Evolutionary conservation across 2,329 filamentous ascomycete genomes (phyloP), one percentile per base, ranked within the genome.

Genomic region (Chaetomiaceae sp.): DNA sequence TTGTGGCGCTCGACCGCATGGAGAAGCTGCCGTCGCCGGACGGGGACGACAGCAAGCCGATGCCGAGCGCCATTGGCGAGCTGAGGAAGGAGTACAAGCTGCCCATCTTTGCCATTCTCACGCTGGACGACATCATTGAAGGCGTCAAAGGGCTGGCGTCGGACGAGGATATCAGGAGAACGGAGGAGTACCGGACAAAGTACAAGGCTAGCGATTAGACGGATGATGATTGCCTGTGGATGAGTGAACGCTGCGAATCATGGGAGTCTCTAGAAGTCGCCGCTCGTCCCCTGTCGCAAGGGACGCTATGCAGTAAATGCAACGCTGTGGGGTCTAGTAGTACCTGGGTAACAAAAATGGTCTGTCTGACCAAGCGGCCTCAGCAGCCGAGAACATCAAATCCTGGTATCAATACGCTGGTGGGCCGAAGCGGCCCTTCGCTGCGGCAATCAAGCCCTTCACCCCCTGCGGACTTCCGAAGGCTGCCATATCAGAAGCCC

Each of bases 1-100:
- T 96, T 17, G 86, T 98, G 26, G 86, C 90, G 3, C 75, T 96
- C 56, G 88, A 96, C 68, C 78, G 91, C 49, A 84, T 84, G 74
- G 88, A 94, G 76, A 90, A 86, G 70, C 78, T 88, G 48, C 84
- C 83, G 6, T 69, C 74, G 2, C 63, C 71, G n/a, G 72, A 76
- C 40, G 75, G 73, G 19, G 85, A 88, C 53, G 84, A 88, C 58
- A 78, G 75, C 37, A 79, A 78, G 66, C 77, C 79, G 22, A 79
- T 83, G 58, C 79, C 79, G 26, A 95, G 88, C 63, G 88, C 90
- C 14, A 88, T 96, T 65, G 88, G 87, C 17, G 84, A 90, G 71
- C 79, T 95, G 49, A 81, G 82, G 66, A 85, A 84, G 66, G 86
- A 94, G 70, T 88, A 86, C 57, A 80, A 81, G 19, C 83, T 96